These are phyloP conservation scores for Aspergillus diversus DNA, from an alignment of 495 filamentous ascomycete species.

Conservation along the genomic window DNA sequence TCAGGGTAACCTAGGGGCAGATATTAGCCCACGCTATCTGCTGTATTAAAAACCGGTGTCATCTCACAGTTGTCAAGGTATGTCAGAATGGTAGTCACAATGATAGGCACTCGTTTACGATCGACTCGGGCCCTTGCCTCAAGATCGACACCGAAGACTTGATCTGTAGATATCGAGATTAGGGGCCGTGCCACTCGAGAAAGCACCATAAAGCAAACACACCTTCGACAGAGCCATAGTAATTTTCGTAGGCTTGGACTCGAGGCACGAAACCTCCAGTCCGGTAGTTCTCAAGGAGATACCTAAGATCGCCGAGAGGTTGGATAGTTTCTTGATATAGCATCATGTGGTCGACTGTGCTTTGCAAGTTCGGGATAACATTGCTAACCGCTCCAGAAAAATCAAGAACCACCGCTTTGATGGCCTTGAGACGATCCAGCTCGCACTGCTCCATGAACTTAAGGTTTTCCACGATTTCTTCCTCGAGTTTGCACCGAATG, in stretches of 20 bases:
- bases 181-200: neutral
- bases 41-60: neutral
- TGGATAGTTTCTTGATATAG: slow-evolving; percentile 98
- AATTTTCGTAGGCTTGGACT: slow-evolving; percentile 96
- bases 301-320: slow-evolving; percentile 86
- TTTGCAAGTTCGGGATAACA: slow-evolving; percentile 93
- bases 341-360: slow-evolving; percentile 97
- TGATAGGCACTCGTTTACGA: slow-evolving; percentile 89
- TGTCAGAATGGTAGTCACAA: slow-evolving; percentile 90
- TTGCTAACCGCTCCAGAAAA: slow-evolving; percentile 98
- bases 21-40: slow-evolving; percentile 18
- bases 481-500: slow-evolving; percentile 90
- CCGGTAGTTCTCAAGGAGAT: slow-evolving; percentile 96
- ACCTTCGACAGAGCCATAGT: slow-evolving; percentile 95
- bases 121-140: slow-evolving; percentile 92
- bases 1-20: slow-evolving; percentile 76
- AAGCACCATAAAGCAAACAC: slow-evolving; percentile 11
- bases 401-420: slow-evolving; percentile 96
- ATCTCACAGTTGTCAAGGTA: slow-evolving; percentile 84
- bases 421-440: slow-evolving; percentile 91
- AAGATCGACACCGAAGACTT: slow-evolving; percentile 96
- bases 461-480: slow-evolving; percentile 88
- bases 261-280: slow-evolving; percentile 90
- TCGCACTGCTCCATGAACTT: slow-evolving; percentile 98
- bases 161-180: slow-evolving; percentile 54